Percentiles rank a stretch among this genome's conserved stretches.
These are phyloP conservation scores for Hypoxylon sp. DNA, from an alignment of 2,329 filamentous ascomycete species.

Conservation along the genomic window DNA sequence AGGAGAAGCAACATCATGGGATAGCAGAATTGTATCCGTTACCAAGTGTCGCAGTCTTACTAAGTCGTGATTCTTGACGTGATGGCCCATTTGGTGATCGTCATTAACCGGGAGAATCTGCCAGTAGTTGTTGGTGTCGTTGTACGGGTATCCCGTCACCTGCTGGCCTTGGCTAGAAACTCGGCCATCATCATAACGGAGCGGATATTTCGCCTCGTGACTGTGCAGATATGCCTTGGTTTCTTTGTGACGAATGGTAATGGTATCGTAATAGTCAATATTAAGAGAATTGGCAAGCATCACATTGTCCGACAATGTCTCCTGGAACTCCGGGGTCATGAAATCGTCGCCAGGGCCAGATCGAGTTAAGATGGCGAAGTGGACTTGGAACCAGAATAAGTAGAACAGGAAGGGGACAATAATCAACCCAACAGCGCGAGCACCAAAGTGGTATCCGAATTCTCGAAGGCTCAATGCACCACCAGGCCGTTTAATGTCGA, in stretches of 20 bases:
- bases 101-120: constrained; percentile 83
- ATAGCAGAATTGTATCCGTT: constrained; percentile 88
- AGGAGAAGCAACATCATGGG: constrained; percentile 96
- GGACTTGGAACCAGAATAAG: constrained; percentile 99
- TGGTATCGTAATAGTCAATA: constrained; percentile 90
- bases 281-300: constrained; percentile 90
- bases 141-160: constrained; percentile 97
- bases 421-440: constrained; percentile 88
- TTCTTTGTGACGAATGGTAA: constrained; percentile 95
- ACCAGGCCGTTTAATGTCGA: constrained; percentile 87
- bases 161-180: constrained; percentile 98
- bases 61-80: constrained; percentile 86
- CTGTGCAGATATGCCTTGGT: constrained; percentile 97
- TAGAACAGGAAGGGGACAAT: constrained; percentile 97
- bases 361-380: constrained; percentile 88
- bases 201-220: constrained; percentile 88
- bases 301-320: constrained; percentile 93
- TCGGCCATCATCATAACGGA: constrained; percentile 96
- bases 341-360: constrained; percentile 98
- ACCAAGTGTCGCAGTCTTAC: constrained; percentile 88
- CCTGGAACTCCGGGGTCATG: constrained; percentile 98
- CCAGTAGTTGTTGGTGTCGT: constrained; percentile 99
- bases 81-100: constrained; percentile 70
- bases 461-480: constrained; percentile 84
- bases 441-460: constrained; percentile 91